These are phyloP conservation scores for Wickerhamomyces sp. DNA, from an alignment of 1,139 yeast genomes.

Conservation along the genomic window DNA sequence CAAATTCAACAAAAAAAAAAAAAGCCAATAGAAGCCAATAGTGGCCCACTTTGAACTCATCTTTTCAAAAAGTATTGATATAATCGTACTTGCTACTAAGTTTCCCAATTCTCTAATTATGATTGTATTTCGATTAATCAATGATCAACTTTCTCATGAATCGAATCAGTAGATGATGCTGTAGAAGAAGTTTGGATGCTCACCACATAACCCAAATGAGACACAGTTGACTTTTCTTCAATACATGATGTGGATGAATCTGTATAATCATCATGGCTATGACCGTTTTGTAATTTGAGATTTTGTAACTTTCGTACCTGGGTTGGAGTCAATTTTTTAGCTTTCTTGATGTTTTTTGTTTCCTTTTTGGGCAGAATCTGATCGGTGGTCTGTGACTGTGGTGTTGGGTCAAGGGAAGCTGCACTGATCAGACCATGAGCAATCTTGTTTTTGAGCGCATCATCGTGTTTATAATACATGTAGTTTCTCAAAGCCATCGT, in stretches of 20 bases:
- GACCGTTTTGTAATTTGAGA: conserved; percentile 1
- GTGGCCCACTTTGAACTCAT: too few species aligned
- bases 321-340: conserved; percentile 22
- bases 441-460: conserved; percentile 26
- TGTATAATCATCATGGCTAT: neutral
- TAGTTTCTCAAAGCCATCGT: conserved; percentile 45
- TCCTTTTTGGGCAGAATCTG: neutral
- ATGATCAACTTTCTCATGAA: too few species aligned
- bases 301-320: conserved; percentile 19
- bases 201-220: too few species aligned
- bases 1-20: too few species aligned
- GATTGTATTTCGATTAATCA: too few species aligned
- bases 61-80: too few species aligned
- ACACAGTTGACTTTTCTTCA: too few species aligned
- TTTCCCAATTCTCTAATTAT: too few species aligned
- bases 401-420: neutral
- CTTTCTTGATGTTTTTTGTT: conserved; percentile 8
- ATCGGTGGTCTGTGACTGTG: neutral
- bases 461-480: conserved; percentile 38
- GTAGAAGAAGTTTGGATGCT: too few species aligned
- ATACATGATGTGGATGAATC: neutral
- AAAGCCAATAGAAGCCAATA: too few species aligned
- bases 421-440: conserved; percentile 19
- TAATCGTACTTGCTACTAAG: too few species aligned
- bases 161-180: too few species aligned